These are phyloP conservation scores for Chlamydomonas eustigma DNA, from an alignment of 139 green algal genomes.

Conservation along the genomic window DNA sequence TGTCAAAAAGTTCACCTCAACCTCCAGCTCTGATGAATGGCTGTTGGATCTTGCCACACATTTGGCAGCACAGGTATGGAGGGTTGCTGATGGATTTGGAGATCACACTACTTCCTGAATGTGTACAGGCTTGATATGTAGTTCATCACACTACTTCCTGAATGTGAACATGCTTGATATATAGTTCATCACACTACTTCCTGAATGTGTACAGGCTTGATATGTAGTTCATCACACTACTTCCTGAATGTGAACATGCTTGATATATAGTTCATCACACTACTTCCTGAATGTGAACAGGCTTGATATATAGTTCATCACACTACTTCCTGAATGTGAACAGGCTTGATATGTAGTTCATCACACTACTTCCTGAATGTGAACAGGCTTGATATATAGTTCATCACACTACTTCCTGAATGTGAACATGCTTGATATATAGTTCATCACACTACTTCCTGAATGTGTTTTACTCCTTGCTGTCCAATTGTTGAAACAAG, in stretches of 20 bases:
- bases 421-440: not conserved
- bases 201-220: not conserved
- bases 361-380: no score
- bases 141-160: not conserved
- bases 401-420: not conserved
- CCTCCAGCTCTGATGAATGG: constrained; percentile 25
- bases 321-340: no score
- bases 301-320: no score
- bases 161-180: constrained; percentile 1
- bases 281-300: no score
- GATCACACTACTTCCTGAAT: not conserved
- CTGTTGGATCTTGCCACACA: constrained; percentile 34
- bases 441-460: not conserved
- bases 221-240: constrained; percentile 2
- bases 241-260: no score
- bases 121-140: not conserved
- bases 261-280: no score
- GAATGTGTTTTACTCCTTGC: no score
- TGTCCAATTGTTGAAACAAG: no score
- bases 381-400: no score
- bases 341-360: no score
- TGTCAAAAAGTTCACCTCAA: constrained; percentile 3
- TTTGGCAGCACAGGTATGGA: constrained; percentile 34
- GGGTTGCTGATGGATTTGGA: no score
- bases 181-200: not conserved